Conservation (phyloP, 2,329 filamentous ascomycete species). For the Fonsecaea erecta region DNA sequence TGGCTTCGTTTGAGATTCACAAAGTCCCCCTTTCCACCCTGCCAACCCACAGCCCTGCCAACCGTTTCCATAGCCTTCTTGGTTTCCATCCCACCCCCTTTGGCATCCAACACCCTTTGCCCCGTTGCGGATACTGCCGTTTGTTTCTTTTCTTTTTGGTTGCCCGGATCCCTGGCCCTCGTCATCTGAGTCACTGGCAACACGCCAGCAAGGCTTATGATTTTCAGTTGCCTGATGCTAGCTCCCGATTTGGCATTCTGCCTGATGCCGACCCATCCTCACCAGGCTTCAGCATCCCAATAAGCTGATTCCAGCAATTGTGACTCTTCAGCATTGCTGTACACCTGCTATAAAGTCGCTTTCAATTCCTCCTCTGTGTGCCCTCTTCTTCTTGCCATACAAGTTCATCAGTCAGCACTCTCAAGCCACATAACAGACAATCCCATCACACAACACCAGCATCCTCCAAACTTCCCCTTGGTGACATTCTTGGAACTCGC, state of each 20-base stretch:
- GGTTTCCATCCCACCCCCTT: conserved; percentile 14
- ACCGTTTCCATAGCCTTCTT: conserved; percentile 2
- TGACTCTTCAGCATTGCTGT: conserved; percentile 24
- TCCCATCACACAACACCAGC: conserved; percentile 21
- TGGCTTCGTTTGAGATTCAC: conserved; percentile 10
- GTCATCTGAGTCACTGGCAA: conserved; percentile 27
- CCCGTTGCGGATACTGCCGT: conserved; percentile 28
- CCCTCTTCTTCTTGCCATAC: not conserved
- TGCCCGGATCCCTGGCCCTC: conserved; percentile 20
- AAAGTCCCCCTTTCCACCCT: conserved; percentile 4
- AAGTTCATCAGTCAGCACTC: conserved; percentile 10
- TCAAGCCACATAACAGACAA: conserved; percentile 6
- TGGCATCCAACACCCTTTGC: conserved; percentile 12
- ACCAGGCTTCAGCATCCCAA: conserved; percentile 26
- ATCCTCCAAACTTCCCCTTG: conserved; percentile 26
- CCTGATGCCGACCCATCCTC: conserved; percentile 26
- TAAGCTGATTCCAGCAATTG: conserved; percentile 22
- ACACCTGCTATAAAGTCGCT: conserved; percentile 22
- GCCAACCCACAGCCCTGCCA: conserved; percentile 9
- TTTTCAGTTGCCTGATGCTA: conserved; percentile 33
- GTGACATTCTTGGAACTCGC: conserved; percentile 28
- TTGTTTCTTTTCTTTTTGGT: conserved; percentile 10
- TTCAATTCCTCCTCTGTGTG: conserved; percentile 11
- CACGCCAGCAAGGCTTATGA: conserved; percentile 19
- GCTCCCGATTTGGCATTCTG: conserved; percentile 25